phyloP scores from a whole-genome alignment of 768 basidiomycete genomes.

The Pleurotus giganteus region DNA sequence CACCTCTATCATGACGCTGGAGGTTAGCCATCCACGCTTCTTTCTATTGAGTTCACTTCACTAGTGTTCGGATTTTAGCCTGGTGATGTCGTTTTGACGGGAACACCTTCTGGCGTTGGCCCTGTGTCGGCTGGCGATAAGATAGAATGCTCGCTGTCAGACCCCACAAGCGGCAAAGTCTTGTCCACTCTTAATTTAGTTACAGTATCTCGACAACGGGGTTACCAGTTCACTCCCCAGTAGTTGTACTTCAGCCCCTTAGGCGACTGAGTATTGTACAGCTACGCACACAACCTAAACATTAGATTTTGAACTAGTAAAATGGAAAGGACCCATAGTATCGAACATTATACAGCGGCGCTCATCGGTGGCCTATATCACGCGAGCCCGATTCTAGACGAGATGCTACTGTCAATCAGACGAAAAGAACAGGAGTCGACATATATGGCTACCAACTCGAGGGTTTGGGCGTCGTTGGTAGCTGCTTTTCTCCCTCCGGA shows the following conservation, averaged over 20 bases:
- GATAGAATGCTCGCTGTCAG: slow-evolving; percentile 70
- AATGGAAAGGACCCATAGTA: background rate
- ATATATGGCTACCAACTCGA: slow-evolving; percentile 2
- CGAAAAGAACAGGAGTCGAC: background rate
- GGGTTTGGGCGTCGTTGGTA: background rate
- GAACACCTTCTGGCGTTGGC: slow-evolving; percentile 91
- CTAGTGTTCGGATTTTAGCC: slow-evolving; percentile 47
- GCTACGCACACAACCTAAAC: background rate
- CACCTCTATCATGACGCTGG: slow-evolving; percentile 96
- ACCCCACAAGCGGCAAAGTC: slow-evolving; percentile 46
- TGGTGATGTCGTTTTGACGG: slow-evolving; percentile 88
- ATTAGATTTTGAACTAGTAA: background rate
- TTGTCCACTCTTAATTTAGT: slow-evolving; percentile 65
- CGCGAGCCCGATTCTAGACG: background rate
- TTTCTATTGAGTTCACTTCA: background rate
- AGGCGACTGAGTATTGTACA: too few species aligned
- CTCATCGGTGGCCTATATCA: background rate
- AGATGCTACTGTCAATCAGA: background rate
- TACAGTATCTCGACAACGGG: slow-evolving; percentile 64
- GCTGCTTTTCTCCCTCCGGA: slow-evolving; percentile 2
- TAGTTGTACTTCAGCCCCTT: too few species aligned
- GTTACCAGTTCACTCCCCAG: slow-evolving; percentile 39
- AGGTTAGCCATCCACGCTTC: slow-evolving; percentile 48
- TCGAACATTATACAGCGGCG: background rate
- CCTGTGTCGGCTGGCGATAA: slow-evolving; percentile 72